Conservation (phyloP, 148 eudicot species). For the Euryodendron excelsum region DNA sequence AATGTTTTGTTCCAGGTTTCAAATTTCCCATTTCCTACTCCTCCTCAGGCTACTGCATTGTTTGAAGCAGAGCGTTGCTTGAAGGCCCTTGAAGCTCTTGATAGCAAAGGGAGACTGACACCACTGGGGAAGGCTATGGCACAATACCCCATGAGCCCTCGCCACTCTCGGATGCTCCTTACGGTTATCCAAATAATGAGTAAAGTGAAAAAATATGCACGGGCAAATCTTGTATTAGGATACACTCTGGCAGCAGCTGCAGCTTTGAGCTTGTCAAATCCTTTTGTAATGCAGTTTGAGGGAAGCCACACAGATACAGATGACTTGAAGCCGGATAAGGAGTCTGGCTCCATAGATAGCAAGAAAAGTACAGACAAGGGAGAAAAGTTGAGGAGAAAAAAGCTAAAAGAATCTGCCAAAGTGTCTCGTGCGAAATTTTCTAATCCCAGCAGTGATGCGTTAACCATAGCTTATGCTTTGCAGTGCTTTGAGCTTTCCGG, state of each 20-base stretch:
- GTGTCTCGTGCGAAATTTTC: slow-evolving; percentile 56
- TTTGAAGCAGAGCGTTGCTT: slow-evolving; percentile 71
- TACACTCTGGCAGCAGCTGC: slow-evolving; percentile 84
- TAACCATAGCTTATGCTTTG: slow-evolving; percentile 71
- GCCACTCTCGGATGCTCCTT: slow-evolving; percentile 89
- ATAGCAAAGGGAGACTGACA: slow-evolving; percentile 62
- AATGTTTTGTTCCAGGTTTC: slow-evolving; percentile 46
- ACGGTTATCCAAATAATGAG: slow-evolving; percentile 63
- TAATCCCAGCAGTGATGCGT: slow-evolving; percentile 80
- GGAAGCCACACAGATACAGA: slow-evolving; percentile 30
- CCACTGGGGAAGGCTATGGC: slow-evolving; percentile 89
- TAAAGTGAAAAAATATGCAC: slow-evolving; percentile 33
- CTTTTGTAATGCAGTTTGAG: slow-evolving; percentile 61
- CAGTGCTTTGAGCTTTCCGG: slow-evolving; percentile 72
- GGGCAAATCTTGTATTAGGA: slow-evolving; percentile 60
- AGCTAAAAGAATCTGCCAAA: slow-evolving; percentile 59
- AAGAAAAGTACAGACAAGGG: slow-evolving; percentile 23
- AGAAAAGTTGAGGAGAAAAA: slow-evolving; percentile 42
- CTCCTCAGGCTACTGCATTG: slow-evolving; percentile 58
- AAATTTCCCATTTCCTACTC: slow-evolving; percentile 89
- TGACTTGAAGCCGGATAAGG: slow-evolving; percentile 24
- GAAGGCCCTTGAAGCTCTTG: slow-evolving; percentile 81
- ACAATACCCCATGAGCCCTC: slow-evolving; percentile 86
- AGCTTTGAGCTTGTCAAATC: slow-evolving; percentile 74
- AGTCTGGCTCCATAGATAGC: slow-evolving; percentile 9